phyloP scores from a whole-genome alignment of 78 protist species.

The slime mould (Dictyostelium discoideum) region dicty_2.7 NC_007089.4:4797001-4797500 shows the following conservation, averaged over 20 bases:
- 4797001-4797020: neutral
- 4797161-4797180: neutral
- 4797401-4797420: slow-evolving; percentile 13
- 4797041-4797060: neutral
- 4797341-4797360: neutral
- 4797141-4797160: neutral
- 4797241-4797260: neutral
- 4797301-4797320: neutral
- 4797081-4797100: neutral
- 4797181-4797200: neutral
- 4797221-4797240: slow-evolving; percentile 16
- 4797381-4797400: neutral
- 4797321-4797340: neutral
- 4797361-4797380: neutral
- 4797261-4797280: neutral
- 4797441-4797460: neutral
- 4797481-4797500: neutral
- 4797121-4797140: slow-evolving; percentile 3
- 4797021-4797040: neutral
- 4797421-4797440: neutral
- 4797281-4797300: neutral
- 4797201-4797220: neutral
- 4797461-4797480: neutral
- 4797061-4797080: neutral
- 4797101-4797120: slow-evolving; percentile 3